phyloP scores from a whole-genome alignment of 495 filamentous ascomycete species.

The Penicillium ochrochloron region DNA sequence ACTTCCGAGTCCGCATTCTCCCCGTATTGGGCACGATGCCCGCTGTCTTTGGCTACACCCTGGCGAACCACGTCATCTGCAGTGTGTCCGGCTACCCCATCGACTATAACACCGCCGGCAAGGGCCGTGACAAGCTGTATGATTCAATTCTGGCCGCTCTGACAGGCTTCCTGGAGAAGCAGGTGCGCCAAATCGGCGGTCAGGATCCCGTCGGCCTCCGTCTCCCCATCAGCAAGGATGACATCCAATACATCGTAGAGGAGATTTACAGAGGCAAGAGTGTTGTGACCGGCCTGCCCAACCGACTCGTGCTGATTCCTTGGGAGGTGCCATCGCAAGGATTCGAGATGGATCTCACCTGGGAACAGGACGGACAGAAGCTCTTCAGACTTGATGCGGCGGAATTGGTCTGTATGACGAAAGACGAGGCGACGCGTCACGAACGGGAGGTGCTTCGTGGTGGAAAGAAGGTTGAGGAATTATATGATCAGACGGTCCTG shows the following conservation, averaged over 20 bases:
- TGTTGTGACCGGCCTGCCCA: slow-evolving; percentile 77
- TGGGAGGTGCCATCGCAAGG: slow-evolving; percentile 70
- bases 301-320: slow-evolving; percentile 72
- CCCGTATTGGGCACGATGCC: slow-evolving; percentile 98
- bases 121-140: slow-evolving; percentile 87
- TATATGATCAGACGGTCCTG: slow-evolving; percentile 70
- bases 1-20: slow-evolving; percentile 91
- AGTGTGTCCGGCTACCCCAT: slow-evolving; percentile 84
- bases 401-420: slow-evolving; percentile 93
- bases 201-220: slow-evolving; percentile 72
- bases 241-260: slow-evolving; percentile 85
- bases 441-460: slow-evolving; percentile 79
- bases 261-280: slow-evolving; percentile 88
- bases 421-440: slow-evolving; percentile 84
- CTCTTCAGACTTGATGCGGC: slow-evolving; percentile 63
- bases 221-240: slow-evolving; percentile 74
- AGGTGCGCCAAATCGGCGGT: slow-evolving; percentile 60
- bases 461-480: slow-evolving; percentile 65
- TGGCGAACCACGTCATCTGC: slow-evolving; percentile 90
- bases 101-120: slow-evolving; percentile 75
- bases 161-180: slow-evolving; percentile 75
- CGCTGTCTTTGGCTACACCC: slow-evolving; percentile 87
- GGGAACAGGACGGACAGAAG: slow-evolving; percentile 68
- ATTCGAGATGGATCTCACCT: slow-evolving; percentile 44
- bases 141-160: slow-evolving; percentile 74